Percentiles rank a stretch among this genome's conserved stretches.
Conservation (phyloP, 306 rosid genomes). For the Quercus aquifolioides region DNA sequence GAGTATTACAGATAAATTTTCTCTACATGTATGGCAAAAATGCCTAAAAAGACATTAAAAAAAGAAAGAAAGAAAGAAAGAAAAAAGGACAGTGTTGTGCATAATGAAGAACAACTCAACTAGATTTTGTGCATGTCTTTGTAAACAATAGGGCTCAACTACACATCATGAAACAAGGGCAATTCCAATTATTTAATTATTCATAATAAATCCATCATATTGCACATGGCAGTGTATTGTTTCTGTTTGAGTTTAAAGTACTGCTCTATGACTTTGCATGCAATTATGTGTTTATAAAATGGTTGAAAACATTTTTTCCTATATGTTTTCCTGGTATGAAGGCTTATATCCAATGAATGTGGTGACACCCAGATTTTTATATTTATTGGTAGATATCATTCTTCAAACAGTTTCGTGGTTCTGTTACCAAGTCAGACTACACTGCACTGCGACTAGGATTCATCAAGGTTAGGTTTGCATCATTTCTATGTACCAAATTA, state of each 20-base stretch:
- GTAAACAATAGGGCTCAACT: background rate
- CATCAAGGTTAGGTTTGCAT: slow-evolving; percentile 50
- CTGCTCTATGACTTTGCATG: background rate
- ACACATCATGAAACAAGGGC: too few relatives aligned
- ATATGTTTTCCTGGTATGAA: background rate
- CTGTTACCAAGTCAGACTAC: slow-evolving; percentile 74
- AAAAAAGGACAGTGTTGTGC: background rate
- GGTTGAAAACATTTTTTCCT: background rate
- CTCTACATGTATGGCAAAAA: background rate
- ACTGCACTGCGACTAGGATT: slow-evolving; percentile 70
- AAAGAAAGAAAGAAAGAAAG: background rate
- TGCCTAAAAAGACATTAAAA: background rate
- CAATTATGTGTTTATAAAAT: background rate
- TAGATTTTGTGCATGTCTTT: too few relatives aligned
- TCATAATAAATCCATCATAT: background rate
- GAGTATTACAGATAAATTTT: too few relatives aligned
- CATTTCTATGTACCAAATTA: background rate
- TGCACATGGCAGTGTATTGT: background rate
- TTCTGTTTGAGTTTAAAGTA: background rate
- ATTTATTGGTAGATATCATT: slow-evolving; percentile 58
- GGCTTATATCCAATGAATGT: background rate
- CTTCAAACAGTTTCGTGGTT: slow-evolving; percentile 76
- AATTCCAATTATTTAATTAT: background rate
- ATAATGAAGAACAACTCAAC: background rate
- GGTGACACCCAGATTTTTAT: slow-evolving; percentile 11